These are phyloP conservation scores for Tephrocybe sp. DNA, from an alignment of 768 basidiomycete species.

Conservation along the genomic window DNA sequence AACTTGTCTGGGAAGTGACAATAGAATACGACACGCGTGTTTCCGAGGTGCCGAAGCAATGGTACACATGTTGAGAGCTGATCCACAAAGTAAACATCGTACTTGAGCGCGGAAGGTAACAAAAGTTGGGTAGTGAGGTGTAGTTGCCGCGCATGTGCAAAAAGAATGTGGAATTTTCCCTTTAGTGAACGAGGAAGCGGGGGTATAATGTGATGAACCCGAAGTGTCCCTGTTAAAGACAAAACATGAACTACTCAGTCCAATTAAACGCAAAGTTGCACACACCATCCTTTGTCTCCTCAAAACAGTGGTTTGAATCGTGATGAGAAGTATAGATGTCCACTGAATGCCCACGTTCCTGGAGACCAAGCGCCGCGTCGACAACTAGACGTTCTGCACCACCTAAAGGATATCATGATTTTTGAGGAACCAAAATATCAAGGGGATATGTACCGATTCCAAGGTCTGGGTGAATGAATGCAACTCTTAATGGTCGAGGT, in stretches of 20 bases:
- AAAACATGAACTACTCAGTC: neutral
- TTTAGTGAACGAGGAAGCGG: constrained; percentile 77
- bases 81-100: constrained; percentile 92
- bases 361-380: constrained; percentile 89
- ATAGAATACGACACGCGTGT: constrained; percentile 91
- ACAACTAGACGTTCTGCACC: constrained; percentile 95
- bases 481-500: constrained; percentile 45
- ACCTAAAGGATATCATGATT: constrained; percentile 44
- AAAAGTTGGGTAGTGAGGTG: constrained; percentile 75
- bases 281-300: constrained; percentile 87
- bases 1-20: constrained; percentile 98
- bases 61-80: constrained; percentile 93
- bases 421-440: constrained; percentile 13
- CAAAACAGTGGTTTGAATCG: constrained; percentile 84
- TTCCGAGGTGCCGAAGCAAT: constrained; percentile 61
- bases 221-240: constrained; percentile 71
- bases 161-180: constrained; percentile 85
- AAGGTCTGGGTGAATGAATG: constrained; percentile 92
- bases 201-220: constrained; percentile 66
- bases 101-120: constrained; percentile 38
- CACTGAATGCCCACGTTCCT: constrained; percentile 79
- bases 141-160: constrained; percentile 86
- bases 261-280: neutral
- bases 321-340: constrained; percentile 94
- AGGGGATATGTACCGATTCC: constrained; percentile 69